Base-by-base conservation (phyloP, 192 early-diverging fungal genomes). In the Podila minutissima region DNA sequence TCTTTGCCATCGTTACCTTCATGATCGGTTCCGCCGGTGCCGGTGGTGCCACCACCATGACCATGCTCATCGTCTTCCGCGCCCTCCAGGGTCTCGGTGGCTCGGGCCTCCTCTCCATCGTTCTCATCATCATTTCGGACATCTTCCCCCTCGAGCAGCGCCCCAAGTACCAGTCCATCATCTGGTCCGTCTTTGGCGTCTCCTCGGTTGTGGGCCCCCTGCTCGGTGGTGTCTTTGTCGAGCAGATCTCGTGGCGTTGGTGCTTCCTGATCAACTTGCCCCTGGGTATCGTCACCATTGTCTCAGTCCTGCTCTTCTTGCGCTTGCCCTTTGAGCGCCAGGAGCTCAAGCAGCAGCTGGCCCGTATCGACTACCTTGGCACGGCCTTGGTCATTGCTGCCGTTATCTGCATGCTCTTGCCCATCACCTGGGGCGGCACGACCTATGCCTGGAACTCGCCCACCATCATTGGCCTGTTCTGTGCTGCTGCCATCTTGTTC, bases 221-320 rank as follows among this genome's bases (percentile, higher is more conserved):
- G 20, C 64, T 96, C 28, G 97, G 97, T 67, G 97, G 97, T 55
- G 74, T 90, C 20, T 93, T 98, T 55, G 92, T 91, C 46, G 92
- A 98, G 59, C 59, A 71, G 0, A 62, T 83, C 17, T 84, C 84
- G 33, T 92, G 92, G 93, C 82, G 91, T 51, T 91, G 88, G 85
- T 93, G 90, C 82, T 95, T 96, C 84, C 95, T 88, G 85, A 91
- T 94, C 79, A 97, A 96, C 67, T 70, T 97, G 24, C 96, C 96
- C 50, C 82, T 96, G 71, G 94, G 95, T 29, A 84, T 84, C 11
- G 57, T 93, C 28, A 88, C 93, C 12, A 58, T 93, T 53, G 66
- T 83, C 4, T 76, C 92, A 9, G 87, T 90, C 29, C 71, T 86
- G 59, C 66, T 89, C 64, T 86, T 85, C 62, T 86, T 93, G 75